Percentiles rank a stretch among this genome's conserved stretches.
These are phyloP conservation scores for Lycium ferocissimum DNA, from an alignment of 257 asterid species.

Conservation along the genomic window DNA sequence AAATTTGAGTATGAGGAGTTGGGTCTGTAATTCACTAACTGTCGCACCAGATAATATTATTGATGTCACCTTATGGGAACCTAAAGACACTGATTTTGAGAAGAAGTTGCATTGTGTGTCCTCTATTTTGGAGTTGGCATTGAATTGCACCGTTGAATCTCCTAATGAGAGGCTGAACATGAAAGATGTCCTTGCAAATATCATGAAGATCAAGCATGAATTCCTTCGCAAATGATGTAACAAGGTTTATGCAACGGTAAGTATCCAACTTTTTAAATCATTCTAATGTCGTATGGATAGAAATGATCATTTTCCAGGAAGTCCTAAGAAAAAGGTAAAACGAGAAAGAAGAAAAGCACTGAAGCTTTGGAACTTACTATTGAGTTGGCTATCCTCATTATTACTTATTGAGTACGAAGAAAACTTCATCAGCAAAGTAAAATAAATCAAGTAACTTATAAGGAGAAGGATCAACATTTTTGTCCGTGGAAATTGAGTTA, in stretches of 20 bases:
- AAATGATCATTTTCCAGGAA: background rate
- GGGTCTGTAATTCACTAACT: background rate
- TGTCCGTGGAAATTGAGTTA: too few relatives aligned
- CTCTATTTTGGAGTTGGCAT: conserved; percentile 9
- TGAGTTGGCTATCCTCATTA: too few relatives aligned
- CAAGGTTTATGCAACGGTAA: background rate
- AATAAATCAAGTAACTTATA: background rate
- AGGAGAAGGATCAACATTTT: background rate
- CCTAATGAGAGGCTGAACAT: background rate
- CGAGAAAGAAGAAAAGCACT: too few relatives aligned
- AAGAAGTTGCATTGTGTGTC: background rate
- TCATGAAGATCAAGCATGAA: background rate
- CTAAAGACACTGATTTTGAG: background rate
- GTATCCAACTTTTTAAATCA: background rate
- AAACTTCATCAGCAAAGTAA: background rate
- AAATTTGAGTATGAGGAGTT: background rate
- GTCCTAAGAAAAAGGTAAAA: too few relatives aligned
- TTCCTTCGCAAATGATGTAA: background rate
- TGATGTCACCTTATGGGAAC: conserved; percentile 12
- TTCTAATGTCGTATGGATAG: background rate
- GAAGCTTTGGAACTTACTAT: too few relatives aligned
- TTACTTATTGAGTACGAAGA: background rate
- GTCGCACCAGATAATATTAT: background rate
- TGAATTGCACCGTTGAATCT: conserved; percentile 15
- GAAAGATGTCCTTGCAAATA: background rate